These are phyloP conservation scores for Pyrus bretschneideri DNA, from an alignment of 306 rosid genomes.

Conservation along the genomic window DNA sequence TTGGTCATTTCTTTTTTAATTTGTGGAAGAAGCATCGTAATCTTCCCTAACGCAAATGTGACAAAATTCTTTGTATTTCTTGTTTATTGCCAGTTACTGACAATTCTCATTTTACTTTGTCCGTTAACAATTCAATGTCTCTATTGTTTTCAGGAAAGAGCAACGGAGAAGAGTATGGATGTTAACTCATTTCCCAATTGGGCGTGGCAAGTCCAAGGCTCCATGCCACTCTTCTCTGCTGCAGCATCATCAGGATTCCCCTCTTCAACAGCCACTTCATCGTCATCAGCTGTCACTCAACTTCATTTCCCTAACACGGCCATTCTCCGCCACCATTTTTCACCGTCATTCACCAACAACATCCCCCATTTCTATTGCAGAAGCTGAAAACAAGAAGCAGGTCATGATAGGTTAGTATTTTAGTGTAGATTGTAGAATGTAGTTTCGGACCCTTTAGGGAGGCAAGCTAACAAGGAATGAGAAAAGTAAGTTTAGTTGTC, in stretches of 20 bases:
- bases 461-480: constrained; percentile 11
- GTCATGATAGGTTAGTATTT: constrained; percentile 1
- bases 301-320: constrained; percentile 41
- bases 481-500: not conserved
- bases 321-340: constrained; percentile 33
- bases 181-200: constrained; percentile 41
- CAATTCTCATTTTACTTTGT: not conserved
- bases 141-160: constrained; percentile 60
- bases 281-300: constrained; percentile 56
- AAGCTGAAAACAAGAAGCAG: constrained; percentile 33
- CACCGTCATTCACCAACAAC: constrained; percentile 39
- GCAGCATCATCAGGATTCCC: constrained; percentile 99
- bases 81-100: not conserved
- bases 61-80: not conserved
- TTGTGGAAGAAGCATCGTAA: not conserved
- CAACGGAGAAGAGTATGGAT: constrained; percentile 61
- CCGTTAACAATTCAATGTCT: not conserved
- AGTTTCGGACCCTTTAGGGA: not conserved
- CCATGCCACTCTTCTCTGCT: constrained; percentile 58
- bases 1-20: not conserved
- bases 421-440: constrained; percentile 4
- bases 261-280: constrained; percentile 28
- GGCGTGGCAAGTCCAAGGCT: constrained; percentile 57
- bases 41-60: not conserved
- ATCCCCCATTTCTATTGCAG: constrained; percentile 45